Base-by-base conservation (phyloP, 805 yeast genomes). In the Cyberlindnera euphorbiae region DNA sequence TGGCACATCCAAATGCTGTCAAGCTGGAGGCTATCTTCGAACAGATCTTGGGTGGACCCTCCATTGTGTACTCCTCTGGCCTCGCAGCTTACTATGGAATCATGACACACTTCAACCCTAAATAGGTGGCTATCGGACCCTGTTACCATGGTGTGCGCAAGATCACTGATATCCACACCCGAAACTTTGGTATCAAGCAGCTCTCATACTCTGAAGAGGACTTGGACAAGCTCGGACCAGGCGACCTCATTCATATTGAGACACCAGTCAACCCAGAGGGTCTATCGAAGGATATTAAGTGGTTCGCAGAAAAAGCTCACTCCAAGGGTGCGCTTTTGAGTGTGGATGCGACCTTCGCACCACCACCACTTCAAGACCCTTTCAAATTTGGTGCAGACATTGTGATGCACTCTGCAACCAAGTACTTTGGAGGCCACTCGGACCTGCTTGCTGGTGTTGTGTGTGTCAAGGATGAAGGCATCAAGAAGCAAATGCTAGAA, bases 381-480 rank as follows among this genome's bases (percentile, higher is more conserved):
- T 86, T 87, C 62, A 69, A 69, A 26, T 81, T 75, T 50, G 96
- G 90, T 32, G 96, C 82, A 21, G 97, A 90, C 58, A 62, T 87
- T 46, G 78, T 90, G n/a, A 66, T 90, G 74, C 96, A 89, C 59
- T 86, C 96, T 1, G 96, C 88, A 1, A 89, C 96, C 1, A 89
- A 89, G 57, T 90, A 82, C 62, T 82, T 87, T 53, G 96, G 95
- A 26, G 97, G 97, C n/a, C 96, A 89, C 60, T 84, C 95, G 6
- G 97, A 89, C 58, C 63, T 88, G 28, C 65, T 89, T 33, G 88
- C 95, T 5, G 97, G 97, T 23, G 66, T 82, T 10, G 60, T 88
- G 14, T 76, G 79, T 14, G 78, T 83, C n/a, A 79, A 80, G 53
- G 75, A 75, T 41, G 46, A 52, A 8, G 59, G 63, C 3, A 67